Evolutionary conservation across 441 rosid species (phyloP), one percentile per base, ranked within the genome.

Genomic region (Capsella rubella): DNA sequence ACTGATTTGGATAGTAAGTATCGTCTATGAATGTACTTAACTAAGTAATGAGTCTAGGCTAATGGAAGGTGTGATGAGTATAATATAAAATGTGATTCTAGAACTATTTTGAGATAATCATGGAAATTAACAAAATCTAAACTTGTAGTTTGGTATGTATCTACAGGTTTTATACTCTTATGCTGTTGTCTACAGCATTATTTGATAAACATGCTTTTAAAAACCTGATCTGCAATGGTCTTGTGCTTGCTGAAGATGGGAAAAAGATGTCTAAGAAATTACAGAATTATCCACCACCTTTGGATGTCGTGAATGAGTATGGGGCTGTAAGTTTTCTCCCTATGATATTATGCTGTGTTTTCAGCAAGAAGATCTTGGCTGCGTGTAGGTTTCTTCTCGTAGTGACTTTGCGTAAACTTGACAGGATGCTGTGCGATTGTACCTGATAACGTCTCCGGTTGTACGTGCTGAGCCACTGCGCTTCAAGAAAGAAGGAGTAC

Each of bases 111-210:
- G 50, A 14, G 9, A 53, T 40, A 67, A n/a, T 5, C 40, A 42
- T 40, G 37, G 54, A 54, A 29, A 12, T 31, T 40, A 51, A 64
- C 5, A 15, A 14, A 35, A 51, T 65, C 79, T 77, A 10, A 29
- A 28, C 12, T 73, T 60, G 64, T 47, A 52, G 9, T 65, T 65
- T n/a, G 35, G 35, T 6, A 32, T 45, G 46, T 61, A 32, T 72
- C 52, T 69, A 53, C 86, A 95, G 99, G 99, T 96, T 96, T 77
- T 96, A 96, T 81, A 92, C 98, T 54, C 99, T 92, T 40, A 94
- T 90, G 98, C 98, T 96, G 76, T 79, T 96, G 85, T 87, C 99
- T 32, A 96, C 98, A 73, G 99, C 99, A 73, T 82, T 96, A 74
- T 90, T 92, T 71, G 96, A 87, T 40, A 92, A 87, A 69, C 99